Evolutionary conservation across 768 basidiomycete genomes (phyloP).

Genomic region (Tylopilus subfusipes): DNA sequence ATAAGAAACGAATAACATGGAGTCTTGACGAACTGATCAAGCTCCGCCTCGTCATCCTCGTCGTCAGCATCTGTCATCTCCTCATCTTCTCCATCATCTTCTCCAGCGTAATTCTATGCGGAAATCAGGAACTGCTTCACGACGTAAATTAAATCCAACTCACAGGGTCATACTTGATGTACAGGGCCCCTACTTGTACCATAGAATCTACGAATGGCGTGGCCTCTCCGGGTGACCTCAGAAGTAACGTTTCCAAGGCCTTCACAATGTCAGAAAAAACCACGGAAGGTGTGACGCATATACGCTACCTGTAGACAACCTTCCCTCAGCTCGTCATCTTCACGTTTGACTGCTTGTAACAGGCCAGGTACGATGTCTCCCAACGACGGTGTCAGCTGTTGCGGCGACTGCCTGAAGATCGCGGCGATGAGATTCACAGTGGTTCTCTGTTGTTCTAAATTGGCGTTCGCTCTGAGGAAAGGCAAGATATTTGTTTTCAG

Average conservation of each 20-base stretch:
- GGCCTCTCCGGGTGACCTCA: slow-evolving; percentile 82
- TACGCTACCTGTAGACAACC: slow-evolving; percentile 64
- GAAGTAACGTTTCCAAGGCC: slow-evolving; percentile 82
- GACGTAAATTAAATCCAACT: neutral
- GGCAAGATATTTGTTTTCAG: slow-evolving; percentile 58
- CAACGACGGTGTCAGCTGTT: slow-evolving; percentile 59
- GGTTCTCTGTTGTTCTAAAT: slow-evolving; percentile 69
- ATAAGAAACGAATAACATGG: neutral
- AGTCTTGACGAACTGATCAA: slow-evolving; percentile 59
- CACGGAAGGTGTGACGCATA: neutral
- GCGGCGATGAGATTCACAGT: slow-evolving; percentile 78
- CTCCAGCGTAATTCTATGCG: slow-evolving; percentile 74
- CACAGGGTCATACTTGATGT: slow-evolving; percentile 93
- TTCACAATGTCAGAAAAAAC: slow-evolving; percentile 8
- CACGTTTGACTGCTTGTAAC: slow-evolving; percentile 61
- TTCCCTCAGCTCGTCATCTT: slow-evolving; percentile 84
- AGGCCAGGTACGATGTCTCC: slow-evolving; percentile 66
- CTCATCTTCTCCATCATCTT: slow-evolving; percentile 61
- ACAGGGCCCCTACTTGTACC: slow-evolving; percentile 65
- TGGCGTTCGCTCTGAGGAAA: slow-evolving; percentile 48
- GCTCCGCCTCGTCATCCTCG: slow-evolving; percentile 78
- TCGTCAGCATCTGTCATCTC: slow-evolving; percentile 59
- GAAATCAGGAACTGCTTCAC: slow-evolving; percentile 6
- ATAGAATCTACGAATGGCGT: slow-evolving; percentile 68
- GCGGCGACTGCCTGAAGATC: slow-evolving; percentile 70